phyloP scores from a whole-genome alignment of 2,329 filamentous ascomycete species.

The Diplodia corticola region DNA sequence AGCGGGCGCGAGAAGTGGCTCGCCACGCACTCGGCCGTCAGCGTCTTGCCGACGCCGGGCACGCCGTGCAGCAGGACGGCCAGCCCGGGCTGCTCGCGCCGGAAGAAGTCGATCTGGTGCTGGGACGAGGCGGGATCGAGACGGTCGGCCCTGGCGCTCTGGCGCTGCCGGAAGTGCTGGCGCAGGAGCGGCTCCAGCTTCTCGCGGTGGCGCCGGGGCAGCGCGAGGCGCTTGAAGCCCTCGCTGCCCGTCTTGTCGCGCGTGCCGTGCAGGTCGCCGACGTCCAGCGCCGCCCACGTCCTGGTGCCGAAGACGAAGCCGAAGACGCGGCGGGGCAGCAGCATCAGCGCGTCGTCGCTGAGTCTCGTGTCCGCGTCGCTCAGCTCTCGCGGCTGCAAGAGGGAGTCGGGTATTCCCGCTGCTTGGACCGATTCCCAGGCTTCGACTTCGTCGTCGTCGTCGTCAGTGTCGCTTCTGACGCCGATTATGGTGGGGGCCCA shows the following conservation, averaged over 20 bases:
- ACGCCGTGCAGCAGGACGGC: neutral
- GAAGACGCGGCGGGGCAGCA: neutral
- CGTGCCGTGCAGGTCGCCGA: neutral
- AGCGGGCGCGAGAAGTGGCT: neutral
- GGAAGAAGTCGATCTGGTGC: neutral
- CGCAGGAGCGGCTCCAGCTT: neutral
- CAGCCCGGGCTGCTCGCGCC: neutral
- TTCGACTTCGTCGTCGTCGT: neutral
- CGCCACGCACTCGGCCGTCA: neutral
- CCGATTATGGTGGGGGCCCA: neutral
- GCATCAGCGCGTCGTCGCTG: neutral
- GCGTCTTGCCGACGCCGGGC: neutral
- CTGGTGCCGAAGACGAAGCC: constrained; percentile 24
- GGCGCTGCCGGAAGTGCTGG: neutral
- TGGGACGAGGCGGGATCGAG: neutral
- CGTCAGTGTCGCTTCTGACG: neutral
- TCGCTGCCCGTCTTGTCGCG: neutral
- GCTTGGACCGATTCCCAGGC: neutral
- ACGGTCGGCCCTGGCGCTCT: neutral
- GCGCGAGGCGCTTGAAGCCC: neutral
- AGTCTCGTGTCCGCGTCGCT: neutral
- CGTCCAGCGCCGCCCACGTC: constrained; percentile 18
- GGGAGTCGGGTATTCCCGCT: neutral
- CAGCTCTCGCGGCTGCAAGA: neutral
- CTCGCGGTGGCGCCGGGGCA: neutral